Base-by-base conservation (phyloP, 176 grass and related monocot genomes). In the Phragmites australis region DNA sequence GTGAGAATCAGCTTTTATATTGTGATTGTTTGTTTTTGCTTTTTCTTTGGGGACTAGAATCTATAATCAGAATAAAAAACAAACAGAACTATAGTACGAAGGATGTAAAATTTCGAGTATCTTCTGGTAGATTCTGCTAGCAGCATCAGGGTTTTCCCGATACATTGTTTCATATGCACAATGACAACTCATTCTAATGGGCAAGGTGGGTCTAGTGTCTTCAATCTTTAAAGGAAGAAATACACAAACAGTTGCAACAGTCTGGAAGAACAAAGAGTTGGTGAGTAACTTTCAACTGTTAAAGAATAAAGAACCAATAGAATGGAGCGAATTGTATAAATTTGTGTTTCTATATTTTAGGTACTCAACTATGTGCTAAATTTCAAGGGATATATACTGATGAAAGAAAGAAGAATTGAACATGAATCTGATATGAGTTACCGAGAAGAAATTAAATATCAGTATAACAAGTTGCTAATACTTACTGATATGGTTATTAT, bases 161-260 rank as follows among this genome's bases (percentile, higher is more conserved):
- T 84, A 85, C 57, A 88, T 91, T 61, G 81, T 88, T 75, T 91
- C 65, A 86, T 93, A 90, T 40, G 85, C 75, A 65, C 79, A 60
- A 70, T 63, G 70, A 74, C 74, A 22, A 86, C 75, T 19, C 30
- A 45, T 45, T 81, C 57, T 40, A 93, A 63, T 51, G 2, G n/a
- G 49, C 88, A 79, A 73, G 82, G 88, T 0, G n/a, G n/a, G n/a
- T n/a, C n/a, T n/a, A n/a, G 75, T 90, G 74, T 93, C 91, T 86
- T 91, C 88, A 23, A 93, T 85, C 75, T 93, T 93, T 22, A 79
- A 82, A 27, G 86, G 88, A 68, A 93, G 86, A 88, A 93, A 93
- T 75, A 93, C 53, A 23, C 88, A 93, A 18, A 83, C 85, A 68
- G 82, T 88, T 72, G 91, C 91, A 57, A 93, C 64, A 39, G 88